Evolutionary conservation across 1,284 basidiomycete genomes (phyloP).

Genomic region (Cryptococcus depauperatus): DNA sequence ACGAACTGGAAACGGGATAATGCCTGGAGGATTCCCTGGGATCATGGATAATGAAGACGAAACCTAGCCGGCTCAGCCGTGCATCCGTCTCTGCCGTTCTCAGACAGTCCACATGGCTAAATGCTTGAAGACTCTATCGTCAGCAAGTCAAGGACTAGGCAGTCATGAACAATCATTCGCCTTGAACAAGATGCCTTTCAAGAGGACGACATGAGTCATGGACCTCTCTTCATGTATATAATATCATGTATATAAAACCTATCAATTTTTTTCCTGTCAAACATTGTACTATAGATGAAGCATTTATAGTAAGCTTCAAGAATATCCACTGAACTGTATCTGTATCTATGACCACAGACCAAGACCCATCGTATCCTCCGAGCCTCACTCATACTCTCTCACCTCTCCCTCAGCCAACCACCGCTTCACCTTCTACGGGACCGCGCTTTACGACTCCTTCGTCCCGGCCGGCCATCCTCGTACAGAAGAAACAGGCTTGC

Average conservation of each 20-base stretch:
- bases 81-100: too few species aligned
- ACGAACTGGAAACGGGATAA: constrained; percentile 8
- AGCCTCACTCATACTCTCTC: too few species aligned
- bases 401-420: background rate
- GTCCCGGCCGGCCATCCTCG: background rate
- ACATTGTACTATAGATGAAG: background rate
- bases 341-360: too few species aligned
- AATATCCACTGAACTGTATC: too few species aligned
- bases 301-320: background rate
- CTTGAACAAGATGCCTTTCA: background rate
- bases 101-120: too few species aligned
- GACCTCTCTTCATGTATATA: background rate
- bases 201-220: background rate
- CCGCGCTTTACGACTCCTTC: background rate
- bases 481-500: too few species aligned
- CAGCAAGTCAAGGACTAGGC: background rate
- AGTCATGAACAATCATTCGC: background rate
- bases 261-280: too few species aligned
- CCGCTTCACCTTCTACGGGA: background rate
- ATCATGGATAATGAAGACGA: constrained; percentile 2
- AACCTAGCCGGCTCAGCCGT: too few species aligned
- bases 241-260: background rate
- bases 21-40: constrained; percentile 33
- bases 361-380: too few species aligned
- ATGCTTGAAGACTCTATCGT: background rate